Percentiles rank a stretch among this genome's conserved stretches.
Conservation (phyloP, 306 rosid genomes). For the Sechiopsis laciniata region DNA sequence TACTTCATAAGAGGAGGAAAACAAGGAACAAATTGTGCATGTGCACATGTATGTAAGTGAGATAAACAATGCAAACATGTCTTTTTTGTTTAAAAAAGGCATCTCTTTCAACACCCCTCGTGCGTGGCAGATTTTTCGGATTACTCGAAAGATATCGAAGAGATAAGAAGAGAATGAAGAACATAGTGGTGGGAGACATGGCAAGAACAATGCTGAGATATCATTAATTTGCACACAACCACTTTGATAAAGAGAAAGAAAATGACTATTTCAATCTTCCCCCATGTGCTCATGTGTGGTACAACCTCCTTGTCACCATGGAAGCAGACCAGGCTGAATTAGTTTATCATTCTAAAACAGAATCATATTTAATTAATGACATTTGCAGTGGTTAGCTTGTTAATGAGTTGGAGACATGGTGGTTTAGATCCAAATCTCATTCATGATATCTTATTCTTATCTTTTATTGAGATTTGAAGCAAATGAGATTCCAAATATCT, state of each 20-base stretch:
- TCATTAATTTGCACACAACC: slow-evolving; percentile 2
- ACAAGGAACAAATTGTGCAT: background rate
- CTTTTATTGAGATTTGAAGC: slow-evolving; percentile 10
- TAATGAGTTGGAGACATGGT: slow-evolving; percentile 30
- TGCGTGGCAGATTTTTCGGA: slow-evolving; percentile 11
- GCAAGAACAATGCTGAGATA: slow-evolving; percentile 19
- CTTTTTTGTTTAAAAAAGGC: background rate
- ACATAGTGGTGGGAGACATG: slow-evolving; percentile 19
- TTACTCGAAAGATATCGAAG: background rate
- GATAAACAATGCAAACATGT: background rate
- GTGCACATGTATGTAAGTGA: background rate
- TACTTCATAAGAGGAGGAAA: background rate
- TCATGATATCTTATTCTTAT: slow-evolving; percentile 19
- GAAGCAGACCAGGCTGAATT: slow-evolving; percentile 13
- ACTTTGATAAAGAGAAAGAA: slow-evolving; percentile 7
- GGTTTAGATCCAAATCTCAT: slow-evolving; percentile 32
- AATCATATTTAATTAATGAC: slow-evolving; percentile 5
- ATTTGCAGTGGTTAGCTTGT: slow-evolving; percentile 9
- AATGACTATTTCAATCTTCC: slow-evolving; percentile 10
- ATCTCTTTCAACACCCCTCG: slow-evolving; percentile 15
- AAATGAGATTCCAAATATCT: slow-evolving; percentile 34
- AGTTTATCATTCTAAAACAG: slow-evolving; percentile 7
- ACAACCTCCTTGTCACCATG: slow-evolving; percentile 18
- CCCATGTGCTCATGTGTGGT: slow-evolving; percentile 20
- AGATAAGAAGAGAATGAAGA: background rate